phyloP scores from a whole-genome alignment of 2,329 filamentous ascomycete species.

The Colletotrichum abscissum region DNA sequence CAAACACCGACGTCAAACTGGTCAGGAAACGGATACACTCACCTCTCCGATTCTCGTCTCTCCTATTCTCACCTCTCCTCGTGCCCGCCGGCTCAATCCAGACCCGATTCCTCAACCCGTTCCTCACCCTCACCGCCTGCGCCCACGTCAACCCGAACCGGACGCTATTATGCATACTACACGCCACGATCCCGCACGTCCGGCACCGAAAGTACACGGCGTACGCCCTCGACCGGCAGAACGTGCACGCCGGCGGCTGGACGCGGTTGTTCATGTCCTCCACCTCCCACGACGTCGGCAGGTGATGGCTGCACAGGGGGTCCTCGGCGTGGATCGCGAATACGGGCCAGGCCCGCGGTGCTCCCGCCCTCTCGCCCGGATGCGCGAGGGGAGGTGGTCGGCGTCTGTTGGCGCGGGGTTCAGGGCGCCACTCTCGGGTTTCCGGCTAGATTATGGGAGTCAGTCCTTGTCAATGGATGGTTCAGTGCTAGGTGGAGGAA shows the following conservation, averaged over 20 bases:
- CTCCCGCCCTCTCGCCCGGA: no score
- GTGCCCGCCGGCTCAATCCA: neutral
- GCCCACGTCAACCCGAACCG: slow-evolving; percentile 2
- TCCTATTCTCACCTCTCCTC: neutral
- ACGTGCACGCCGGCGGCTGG: neutral
- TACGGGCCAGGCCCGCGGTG: neutral
- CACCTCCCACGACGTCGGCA: neutral
- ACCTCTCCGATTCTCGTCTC: neutral
- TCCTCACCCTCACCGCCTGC: neutral
- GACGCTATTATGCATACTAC: neutral
- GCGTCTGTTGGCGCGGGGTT: neutral
- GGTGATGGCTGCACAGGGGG: slow-evolving; percentile 5
- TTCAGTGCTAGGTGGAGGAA: no score
- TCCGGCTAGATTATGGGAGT: neutral
- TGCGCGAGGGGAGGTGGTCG: no score
- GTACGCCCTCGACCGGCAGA: neutral
- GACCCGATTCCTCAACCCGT: neutral
- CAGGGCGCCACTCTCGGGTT: neutral
- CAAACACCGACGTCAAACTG: no score
- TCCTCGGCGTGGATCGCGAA: slow-evolving; percentile 8
- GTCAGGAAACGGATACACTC: neutral
- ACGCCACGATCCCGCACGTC: slow-evolving; percentile 6
- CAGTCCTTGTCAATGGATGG: neutral
- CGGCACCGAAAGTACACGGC: slow-evolving; percentile 4
- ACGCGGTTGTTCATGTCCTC: slow-evolving; percentile 9